These are phyloP conservation scores for Pyrenophora tritici-repentis DNA, from an alignment of 2,329 filamentous ascomycete genomes.

Conservation along the genomic window DNA sequence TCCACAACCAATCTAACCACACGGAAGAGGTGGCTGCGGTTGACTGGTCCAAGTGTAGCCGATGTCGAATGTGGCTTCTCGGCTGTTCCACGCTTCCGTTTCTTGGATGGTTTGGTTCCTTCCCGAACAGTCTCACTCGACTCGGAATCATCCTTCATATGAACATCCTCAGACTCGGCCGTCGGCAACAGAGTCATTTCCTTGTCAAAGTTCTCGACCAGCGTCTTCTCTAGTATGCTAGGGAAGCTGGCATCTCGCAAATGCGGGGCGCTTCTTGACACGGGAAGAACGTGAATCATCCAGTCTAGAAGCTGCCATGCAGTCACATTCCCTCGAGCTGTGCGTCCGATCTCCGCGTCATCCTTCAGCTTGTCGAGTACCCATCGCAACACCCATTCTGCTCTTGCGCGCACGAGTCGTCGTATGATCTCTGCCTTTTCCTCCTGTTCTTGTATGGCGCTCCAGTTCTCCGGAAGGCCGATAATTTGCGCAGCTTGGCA, in stretches of 20 bases:
- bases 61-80: conserved; percentile 24
- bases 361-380: conserved; percentile 64
- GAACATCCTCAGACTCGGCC: conserved; percentile 9
- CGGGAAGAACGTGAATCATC: conserved; percentile 68
- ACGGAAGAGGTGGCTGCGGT: conserved; percentile 30
- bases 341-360: conserved; percentile 39
- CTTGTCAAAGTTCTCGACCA: conserved; percentile 58
- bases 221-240: conserved; percentile 66
- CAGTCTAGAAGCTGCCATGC: conserved; percentile 65
- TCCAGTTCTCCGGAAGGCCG: conserved; percentile 44
- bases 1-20: conserved; percentile 24
- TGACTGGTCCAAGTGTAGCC: conserved; percentile 11
- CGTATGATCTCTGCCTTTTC: conserved; percentile 14
- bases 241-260: conserved; percentile 73
- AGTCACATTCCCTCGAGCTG: conserved; percentile 50
- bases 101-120: conserved; percentile 36
- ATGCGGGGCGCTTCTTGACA: conserved; percentile 71
- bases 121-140: conserved; percentile 37
- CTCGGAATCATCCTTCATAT: conserved; percentile 28
- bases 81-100: conserved; percentile 41
- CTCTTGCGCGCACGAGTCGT: conserved; percentile 45
- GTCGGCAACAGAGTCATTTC: conserved; percentile 8
- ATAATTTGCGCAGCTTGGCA: conserved; percentile 49
- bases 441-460: conserved; percentile 13
- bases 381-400: conserved; percentile 72